phyloP scores from a whole-genome alignment of 805 yeast genomes.

The Candida koratica region DNA sequence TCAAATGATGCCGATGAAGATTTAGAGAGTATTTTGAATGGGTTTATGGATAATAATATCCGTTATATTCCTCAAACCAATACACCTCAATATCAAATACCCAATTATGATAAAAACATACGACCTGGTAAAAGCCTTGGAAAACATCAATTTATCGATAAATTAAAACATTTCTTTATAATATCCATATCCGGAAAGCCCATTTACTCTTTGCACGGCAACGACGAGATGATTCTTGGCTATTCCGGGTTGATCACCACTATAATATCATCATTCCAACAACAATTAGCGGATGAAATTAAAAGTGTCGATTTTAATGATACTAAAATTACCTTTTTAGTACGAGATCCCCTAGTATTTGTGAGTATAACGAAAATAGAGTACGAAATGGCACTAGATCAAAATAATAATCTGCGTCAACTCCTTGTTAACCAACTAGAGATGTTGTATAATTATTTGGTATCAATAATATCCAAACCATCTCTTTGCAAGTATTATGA shows the following conservation, averaged over 20 bases:
- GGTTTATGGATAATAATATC: slow-evolving; percentile 17
- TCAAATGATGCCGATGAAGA: slow-evolving; percentile 19
- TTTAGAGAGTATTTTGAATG: slow-evolving; percentile 21
- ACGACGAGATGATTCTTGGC: slow-evolving; percentile 61
- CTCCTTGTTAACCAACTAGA: slow-evolving; percentile 52
- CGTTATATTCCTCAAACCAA: slow-evolving; percentile 3
- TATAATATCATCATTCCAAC: slow-evolving; percentile 64
- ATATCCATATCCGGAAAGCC: slow-evolving; percentile 87
- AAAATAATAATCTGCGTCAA: slow-evolving; percentile 16
- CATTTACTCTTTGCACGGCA: slow-evolving; percentile 72
- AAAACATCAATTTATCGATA: slow-evolving; percentile 22
- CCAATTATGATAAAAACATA: slow-evolving; percentile 17
- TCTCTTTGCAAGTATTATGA: slow-evolving; percentile 66
- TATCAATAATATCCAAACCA: slow-evolving; percentile 81
- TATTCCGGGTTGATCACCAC: slow-evolving; percentile 82
- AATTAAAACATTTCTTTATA: slow-evolving; percentile 69
- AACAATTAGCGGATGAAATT: slow-evolving; percentile 35
- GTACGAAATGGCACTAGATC: slow-evolving; percentile 36
- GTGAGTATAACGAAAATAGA: slow-evolving; percentile 58
- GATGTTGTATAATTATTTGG: slow-evolving; percentile 66
- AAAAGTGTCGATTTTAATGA: slow-evolving; percentile 49
- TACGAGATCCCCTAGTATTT: slow-evolving; percentile 65
- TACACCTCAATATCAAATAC: not conserved
- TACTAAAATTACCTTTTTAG: slow-evolving; percentile 51
- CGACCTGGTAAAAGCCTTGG: slow-evolving; percentile 16